Percentiles rank a stretch among this genome's conserved stretches.
phyloP scores from a whole-genome alignment of 1,284 basidiomycete genomes.

The Cystobasidiaceae sp. region DNA sequence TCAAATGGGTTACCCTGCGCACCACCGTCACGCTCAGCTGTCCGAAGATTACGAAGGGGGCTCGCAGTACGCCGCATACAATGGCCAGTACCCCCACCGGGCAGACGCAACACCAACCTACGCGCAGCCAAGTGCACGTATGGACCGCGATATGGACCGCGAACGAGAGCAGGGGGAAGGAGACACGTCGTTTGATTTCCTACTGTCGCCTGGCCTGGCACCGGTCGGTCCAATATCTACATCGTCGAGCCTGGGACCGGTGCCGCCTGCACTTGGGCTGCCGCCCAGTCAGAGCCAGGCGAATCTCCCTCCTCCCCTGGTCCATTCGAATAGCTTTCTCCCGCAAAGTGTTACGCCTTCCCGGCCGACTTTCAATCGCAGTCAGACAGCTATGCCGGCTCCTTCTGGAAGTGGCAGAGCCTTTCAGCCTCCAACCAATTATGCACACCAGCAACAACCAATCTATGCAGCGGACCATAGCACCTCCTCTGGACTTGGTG shows the following conservation, averaged over 20 bases:
- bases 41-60: conserved; percentile 28
- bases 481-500: background rate
- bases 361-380: conserved; percentile 22
- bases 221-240: conserved; percentile 26
- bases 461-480: background rate
- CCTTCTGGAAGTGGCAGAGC: conserved; percentile 5
- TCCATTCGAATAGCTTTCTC: background rate
- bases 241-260: background rate
- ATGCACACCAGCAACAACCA: conserved; percentile 3
- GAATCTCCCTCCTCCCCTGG: conserved; percentile 8
- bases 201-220: conserved; percentile 22
- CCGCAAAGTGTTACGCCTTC: conserved; percentile 6
- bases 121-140: background rate
- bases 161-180: background rate
- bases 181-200: conserved; percentile 19
- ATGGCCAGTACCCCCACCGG: background rate
- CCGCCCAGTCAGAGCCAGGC: background rate
- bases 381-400: conserved; percentile 26
- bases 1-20: background rate
- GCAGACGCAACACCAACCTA: background rate
- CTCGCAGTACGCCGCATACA: conserved; percentile 5
- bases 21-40: conserved; percentile 10
- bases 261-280: background rate
- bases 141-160: background rate
- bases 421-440: background rate